Base-by-base conservation (phyloP, 2,329 filamentous ascomycete species). In the Metarhizium sp. region DNA sequence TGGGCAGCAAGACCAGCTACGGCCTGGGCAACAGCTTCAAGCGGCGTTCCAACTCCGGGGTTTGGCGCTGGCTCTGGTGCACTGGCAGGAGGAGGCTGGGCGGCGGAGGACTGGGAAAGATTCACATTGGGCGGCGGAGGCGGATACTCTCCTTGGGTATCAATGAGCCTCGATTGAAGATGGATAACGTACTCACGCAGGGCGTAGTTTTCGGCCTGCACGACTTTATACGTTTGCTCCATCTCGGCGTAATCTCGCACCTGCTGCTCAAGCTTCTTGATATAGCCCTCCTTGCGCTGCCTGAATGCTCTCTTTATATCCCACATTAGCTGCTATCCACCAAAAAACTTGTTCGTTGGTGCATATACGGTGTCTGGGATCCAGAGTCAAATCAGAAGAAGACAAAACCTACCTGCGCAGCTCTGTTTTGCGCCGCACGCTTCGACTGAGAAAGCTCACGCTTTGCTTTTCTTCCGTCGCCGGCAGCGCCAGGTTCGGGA, bases 201-300 rank as follows among this genome's bases (percentile, higher is more conserved):
- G 59, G 88, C 84, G 68, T 92, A 94, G 72, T 96, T 96, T 70
- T 99, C 92, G 32, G 82, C 78, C 67, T 96, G 90, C 30, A 95
- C 75, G n/a, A 79, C 75, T 70, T 95, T 94, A 71, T 83, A 90
- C 55, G 81, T 83, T 59, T 88, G 81, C 61, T 91, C 88, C 71
- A 96, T 82, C 18, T 84, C 79, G 62, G 83, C 80, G 61, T 84
- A 88, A 34, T 94, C 89, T 64, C 90, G 86, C 52, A 96, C 90
- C 69, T 97, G 90, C 67, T 94, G 88, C 72, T 99, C 94, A 6
- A 99, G 81, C 70, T 95, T 95, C 76, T 95, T 95, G 71, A 99
- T 99, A 70, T 99, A 96, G 49, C 90, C 89, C 73, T 99, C 94
- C 70, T 99, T 99, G 59, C 94, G 88, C 74, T 97, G 92, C 46